phyloP scores from a whole-genome alignment of 768 basidiomycete species.

The Peribolospora kevripleyi region DNA sequence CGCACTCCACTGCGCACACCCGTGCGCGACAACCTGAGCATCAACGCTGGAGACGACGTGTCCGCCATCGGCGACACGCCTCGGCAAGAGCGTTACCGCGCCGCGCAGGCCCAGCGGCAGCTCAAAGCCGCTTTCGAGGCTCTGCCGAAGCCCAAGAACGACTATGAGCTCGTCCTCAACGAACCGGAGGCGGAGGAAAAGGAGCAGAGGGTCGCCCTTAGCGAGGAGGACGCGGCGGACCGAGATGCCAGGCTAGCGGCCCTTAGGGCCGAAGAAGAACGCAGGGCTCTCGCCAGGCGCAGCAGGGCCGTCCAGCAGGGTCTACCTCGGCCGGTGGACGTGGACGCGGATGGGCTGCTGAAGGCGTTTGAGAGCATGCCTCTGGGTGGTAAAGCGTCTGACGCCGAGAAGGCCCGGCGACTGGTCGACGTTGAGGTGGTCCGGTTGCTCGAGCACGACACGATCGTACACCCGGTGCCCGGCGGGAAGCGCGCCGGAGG shows the following conservation, averaged over 20 bases:
- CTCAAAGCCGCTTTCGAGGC: slow-evolving; percentile 57
- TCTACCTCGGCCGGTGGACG: slow-evolving; percentile 63
- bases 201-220: slow-evolving; percentile 20
- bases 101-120: slow-evolving; percentile 42
- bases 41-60: slow-evolving; percentile 40
- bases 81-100: slow-evolving; percentile 41
- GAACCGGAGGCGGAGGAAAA: slow-evolving; percentile 49
- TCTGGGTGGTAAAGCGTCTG: slow-evolving; percentile 13
- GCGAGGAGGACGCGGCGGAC: slow-evolving; percentile 78
- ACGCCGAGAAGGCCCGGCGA: slow-evolving; percentile 29
- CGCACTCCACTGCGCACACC: slow-evolving; percentile 84
- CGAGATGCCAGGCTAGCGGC: slow-evolving; percentile 51
- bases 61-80: slow-evolving; percentile 42
- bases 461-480: slow-evolving; percentile 62
- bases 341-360: slow-evolving; percentile 44
- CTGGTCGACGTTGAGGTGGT: slow-evolving; percentile 58
- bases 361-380: slow-evolving; percentile 26
- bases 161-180: slow-evolving; percentile 79
- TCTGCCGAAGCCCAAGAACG: slow-evolving; percentile 83
- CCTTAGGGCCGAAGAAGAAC: slow-evolving; percentile 48
- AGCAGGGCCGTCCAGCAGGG: slow-evolving; percentile 56
- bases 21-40: slow-evolving; percentile 66
- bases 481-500: slow-evolving; percentile 59
- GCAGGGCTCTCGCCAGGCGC: slow-evolving; percentile 52
- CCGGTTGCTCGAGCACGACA: slow-evolving; percentile 59